These are phyloP conservation scores for Meyerozyma sp. DNA, from an alignment of 1,139 yeast species.

Conservation along the genomic window DNA sequence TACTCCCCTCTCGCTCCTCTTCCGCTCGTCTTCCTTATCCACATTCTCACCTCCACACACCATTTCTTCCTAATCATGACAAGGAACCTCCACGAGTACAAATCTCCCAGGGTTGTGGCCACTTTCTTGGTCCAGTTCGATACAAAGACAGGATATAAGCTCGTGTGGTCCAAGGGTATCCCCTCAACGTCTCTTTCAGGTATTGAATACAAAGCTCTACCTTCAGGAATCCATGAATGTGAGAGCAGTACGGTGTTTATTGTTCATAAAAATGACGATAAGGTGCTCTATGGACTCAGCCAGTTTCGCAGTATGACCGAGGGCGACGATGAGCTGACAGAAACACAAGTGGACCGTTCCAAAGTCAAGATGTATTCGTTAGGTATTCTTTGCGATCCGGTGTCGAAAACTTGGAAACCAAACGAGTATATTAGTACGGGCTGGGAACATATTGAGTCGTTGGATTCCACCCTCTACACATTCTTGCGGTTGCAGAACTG, in stretches of 20 bases:
- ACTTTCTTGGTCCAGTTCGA: conserved; percentile 62
- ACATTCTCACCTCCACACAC: neutral
- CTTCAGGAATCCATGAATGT: conserved; percentile 77
- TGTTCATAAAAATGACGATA: conserved; percentile 22
- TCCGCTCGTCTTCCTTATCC: neutral
- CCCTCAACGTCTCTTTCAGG: conserved; percentile 23
- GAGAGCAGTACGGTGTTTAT: conserved; percentile 40
- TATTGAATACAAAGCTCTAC: conserved; percentile 70
- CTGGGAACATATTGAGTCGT: conserved; percentile 49
- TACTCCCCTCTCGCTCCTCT: neutral
- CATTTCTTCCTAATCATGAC: neutral
- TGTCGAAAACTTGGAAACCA: conserved; percentile 41
- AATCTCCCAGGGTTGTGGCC: conserved; percentile 35
- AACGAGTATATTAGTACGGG: conserved; percentile 47
- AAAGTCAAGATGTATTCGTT: conserved; percentile 59
- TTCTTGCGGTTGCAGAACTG: conserved; percentile 24
- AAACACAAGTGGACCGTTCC: conserved; percentile 33
- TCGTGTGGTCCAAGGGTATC: conserved; percentile 46
- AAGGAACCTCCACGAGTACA: conserved; percentile 5
- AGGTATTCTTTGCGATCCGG: conserved; percentile 54
- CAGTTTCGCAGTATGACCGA: conserved; percentile 26
- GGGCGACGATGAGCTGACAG: conserved; percentile 9
- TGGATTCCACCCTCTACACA: conserved; percentile 37
- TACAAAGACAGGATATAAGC: conserved; percentile 53
- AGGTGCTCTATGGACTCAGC: conserved; percentile 33